phyloP scores from a whole-genome alignment of 1,284 basidiomycete species.

The Vanrija humicola region DNA sequence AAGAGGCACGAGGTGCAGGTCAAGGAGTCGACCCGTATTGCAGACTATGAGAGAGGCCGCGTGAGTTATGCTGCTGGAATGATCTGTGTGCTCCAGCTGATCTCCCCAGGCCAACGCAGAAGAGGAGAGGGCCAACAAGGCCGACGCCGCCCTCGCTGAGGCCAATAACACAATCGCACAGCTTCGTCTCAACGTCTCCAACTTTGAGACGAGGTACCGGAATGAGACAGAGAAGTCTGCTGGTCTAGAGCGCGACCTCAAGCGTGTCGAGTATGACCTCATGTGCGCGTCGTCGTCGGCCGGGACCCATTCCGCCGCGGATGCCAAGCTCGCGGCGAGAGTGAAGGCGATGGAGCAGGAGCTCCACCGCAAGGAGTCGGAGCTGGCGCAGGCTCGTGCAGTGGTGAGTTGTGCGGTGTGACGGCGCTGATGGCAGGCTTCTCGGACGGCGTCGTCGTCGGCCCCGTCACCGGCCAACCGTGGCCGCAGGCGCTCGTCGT shows the following conservation, averaged over 20 bases:
- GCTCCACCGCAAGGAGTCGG: constrained; percentile 20
- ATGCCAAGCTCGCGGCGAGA: constrained; percentile 19
- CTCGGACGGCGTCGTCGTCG: neutral
- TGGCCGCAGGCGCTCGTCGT: constrained; percentile 23
- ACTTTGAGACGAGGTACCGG: constrained; percentile 35
- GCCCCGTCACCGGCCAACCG: neutral
- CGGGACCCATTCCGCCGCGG: constrained; percentile 3
- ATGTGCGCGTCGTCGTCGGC: constrained; percentile 3
- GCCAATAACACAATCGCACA: constrained; percentile 31
- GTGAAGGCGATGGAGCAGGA: constrained; percentile 32
- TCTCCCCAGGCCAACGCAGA: constrained; percentile 26
- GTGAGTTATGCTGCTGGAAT: neutral
- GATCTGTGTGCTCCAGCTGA: neutral
- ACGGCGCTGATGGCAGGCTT: neutral
- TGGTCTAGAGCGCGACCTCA: constrained; percentile 34
- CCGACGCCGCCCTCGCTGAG: constrained; percentile 21
- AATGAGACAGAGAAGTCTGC: constrained; percentile 26
- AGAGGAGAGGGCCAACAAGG: constrained; percentile 30
- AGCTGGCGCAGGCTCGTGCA: constrained; percentile 19
- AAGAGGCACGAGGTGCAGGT: neutral
- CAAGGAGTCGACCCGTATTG: neutral
- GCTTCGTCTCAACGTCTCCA: constrained; percentile 33
- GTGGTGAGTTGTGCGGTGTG: constrained; percentile 11
- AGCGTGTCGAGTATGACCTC: constrained; percentile 34
- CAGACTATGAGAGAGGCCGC: neutral